phyloP scores from a whole-genome alignment of 306 rosid species.

The Cajanus cajan region DNA sequence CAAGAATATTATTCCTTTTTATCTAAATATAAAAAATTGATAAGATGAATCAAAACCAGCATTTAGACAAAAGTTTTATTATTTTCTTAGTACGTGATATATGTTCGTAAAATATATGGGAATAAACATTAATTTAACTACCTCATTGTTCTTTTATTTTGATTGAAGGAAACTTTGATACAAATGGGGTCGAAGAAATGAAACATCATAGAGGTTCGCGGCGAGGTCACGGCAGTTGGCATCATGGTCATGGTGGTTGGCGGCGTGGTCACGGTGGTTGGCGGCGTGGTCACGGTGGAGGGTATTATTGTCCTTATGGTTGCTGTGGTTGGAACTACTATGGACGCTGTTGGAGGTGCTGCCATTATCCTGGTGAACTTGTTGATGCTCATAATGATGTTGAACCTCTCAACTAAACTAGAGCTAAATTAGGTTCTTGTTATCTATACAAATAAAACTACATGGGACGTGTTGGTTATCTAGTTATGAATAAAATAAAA shows the following conservation, averaged over 20 bases:
- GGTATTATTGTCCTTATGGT: background rate
- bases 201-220: background rate
- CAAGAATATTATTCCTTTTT: too few species aligned
- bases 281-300: background rate
- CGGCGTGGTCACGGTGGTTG: background rate
- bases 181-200: background rate
- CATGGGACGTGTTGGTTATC: background rate
- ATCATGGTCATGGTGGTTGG: background rate
- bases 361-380: background rate
- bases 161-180: background rate
- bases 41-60: too few species aligned
- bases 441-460: background rate
- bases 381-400: background rate
- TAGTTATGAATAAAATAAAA: background rate
- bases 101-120: background rate
- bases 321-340: slow-evolving; percentile 7
- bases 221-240: background rate
- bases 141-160: background rate
- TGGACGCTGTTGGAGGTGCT: slow-evolving; percentile 12
- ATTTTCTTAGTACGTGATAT: too few species aligned
- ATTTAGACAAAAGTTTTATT: too few species aligned
- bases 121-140: too few species aligned
- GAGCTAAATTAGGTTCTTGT: background rate
- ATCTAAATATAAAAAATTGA: too few species aligned
- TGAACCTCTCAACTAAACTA: background rate